Conservation (phyloP, 371 early-diverging fungal genomes). For the Lichtheimia corymbifera region DNA sequence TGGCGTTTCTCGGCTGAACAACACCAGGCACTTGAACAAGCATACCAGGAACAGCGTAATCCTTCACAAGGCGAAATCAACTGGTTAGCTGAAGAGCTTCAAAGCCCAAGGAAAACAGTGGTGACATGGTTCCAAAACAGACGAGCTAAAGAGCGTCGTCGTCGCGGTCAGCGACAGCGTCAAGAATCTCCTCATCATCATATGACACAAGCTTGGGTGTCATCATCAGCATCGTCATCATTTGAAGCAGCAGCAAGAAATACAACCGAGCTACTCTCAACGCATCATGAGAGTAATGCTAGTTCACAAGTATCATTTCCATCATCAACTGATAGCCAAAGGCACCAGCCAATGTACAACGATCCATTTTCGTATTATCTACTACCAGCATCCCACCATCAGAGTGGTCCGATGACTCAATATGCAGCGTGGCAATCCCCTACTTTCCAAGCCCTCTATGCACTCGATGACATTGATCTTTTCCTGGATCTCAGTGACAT, state of each 20-base stretch:
- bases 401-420: too few relatives aligned
- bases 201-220: neutral
- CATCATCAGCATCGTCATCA: neutral
- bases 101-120: slow-evolving; percentile 30
- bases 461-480: too few relatives aligned
- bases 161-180: neutral
- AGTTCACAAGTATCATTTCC: too few relatives aligned
- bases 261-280: too few relatives aligned
- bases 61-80: slow-evolving; percentile 28
- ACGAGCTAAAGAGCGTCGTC: slow-evolving; percentile 32
- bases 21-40: slow-evolving; percentile 23
- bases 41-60: slow-evolving; percentile 19
- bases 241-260: neutral
- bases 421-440: too few relatives aligned
- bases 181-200: neutral
- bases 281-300: too few relatives aligned
- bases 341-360: too few relatives aligned
- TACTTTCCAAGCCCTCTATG: too few relatives aligned
- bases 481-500: too few relatives aligned
- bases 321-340: too few relatives aligned
- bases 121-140: slow-evolving; percentile 51
- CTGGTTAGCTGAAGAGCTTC: slow-evolving; percentile 20
- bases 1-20: slow-evolving; percentile 34
- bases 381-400: too few relatives aligned
- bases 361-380: too few relatives aligned